Evolutionary conservation across 1,284 basidiomycete species (phyloP), one percentile per base, ranked within the genome.

Genomic region (Apiotrichum laibachii): DNA sequence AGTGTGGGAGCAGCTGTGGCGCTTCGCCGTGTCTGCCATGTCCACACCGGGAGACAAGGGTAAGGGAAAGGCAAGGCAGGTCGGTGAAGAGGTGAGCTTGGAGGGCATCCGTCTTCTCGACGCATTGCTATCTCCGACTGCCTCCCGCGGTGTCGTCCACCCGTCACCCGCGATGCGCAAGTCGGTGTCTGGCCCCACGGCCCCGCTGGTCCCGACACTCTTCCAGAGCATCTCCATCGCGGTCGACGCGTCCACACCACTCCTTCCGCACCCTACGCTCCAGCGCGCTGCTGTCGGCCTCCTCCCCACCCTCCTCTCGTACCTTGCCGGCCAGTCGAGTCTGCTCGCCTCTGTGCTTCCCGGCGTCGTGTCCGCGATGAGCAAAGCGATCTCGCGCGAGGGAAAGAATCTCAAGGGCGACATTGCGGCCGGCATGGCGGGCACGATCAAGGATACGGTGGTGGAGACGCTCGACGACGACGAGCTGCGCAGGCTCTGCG

Each of bases 201-300:
- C 72, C 2, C 61, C 69, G 1, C 66, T 91, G 66, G 79, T 88
- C 42, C 88, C 93, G 2, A 82, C 94, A 35, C 79, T 94, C 37
- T 92, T 92, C 13, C 89, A 90, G 74, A 90, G 88, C 2, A 77
- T 95, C 53, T 86, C 89, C 62, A 83, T 86, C 2, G 79, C 92
- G 12, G 79, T 94, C 50, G 76, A 73, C 15, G 64, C 74, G 15
- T 50, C 70, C 1, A 80, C 81, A 5, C 80, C 85, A 0, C 77
- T 80, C 40, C 86, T 88, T 2, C 79, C 79, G 4, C 81, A 87
- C 66, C 72, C 83, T 2, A 71, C 83, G 11, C 79, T 94, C 31
- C 89, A 91, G 70, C 80, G 81, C 12, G 61, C 80, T 1, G 86
- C 88, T 9, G 80, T 95, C 18, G 78, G 83, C n/a, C 73, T 86